These are phyloP conservation scores for Corchorus capsularis DNA, from an alignment of 345 rosid genomes.

Conservation along the genomic window DNA sequence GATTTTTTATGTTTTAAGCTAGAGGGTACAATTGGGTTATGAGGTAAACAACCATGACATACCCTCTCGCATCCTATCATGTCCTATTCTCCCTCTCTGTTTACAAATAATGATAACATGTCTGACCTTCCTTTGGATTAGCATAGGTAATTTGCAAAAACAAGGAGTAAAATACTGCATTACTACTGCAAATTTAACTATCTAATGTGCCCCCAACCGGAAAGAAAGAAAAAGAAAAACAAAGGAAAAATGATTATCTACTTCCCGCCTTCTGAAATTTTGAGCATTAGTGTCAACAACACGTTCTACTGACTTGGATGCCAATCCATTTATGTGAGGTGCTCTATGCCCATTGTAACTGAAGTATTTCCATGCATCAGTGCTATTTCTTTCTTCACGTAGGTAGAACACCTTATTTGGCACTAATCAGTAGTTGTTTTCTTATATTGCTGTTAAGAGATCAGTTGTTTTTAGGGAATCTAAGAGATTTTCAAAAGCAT, in stretches of 20 bases:
- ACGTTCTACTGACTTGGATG: neutral
- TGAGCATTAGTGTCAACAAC: neutral
- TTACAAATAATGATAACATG: neutral
- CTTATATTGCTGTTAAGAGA: neutral
- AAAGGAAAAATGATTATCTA: neutral
- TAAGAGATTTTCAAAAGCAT: neutral
- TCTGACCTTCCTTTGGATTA: neutral
- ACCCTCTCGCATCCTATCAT: neutral
- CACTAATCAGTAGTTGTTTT: neutral
- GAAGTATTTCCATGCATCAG: neutral
- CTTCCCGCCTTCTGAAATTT: neutral
- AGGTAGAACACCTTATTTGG: neutral
- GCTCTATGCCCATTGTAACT: neutral
- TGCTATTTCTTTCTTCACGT: neutral
- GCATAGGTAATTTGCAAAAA: conserved; percentile 1
- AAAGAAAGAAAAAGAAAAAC: too few species aligned
- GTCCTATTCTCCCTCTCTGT: neutral
- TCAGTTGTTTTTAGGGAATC: neutral
- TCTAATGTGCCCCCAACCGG: neutral
- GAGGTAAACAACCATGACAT: neutral
- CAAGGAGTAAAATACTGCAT: neutral
- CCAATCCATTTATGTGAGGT: neutral
- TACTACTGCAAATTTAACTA: neutral
- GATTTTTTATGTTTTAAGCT: neutral
- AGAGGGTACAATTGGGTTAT: neutral